Conservation (phyloP, 2,329 filamentous ascomycete genomes). For the Rutstroemia sp. region DNA sequence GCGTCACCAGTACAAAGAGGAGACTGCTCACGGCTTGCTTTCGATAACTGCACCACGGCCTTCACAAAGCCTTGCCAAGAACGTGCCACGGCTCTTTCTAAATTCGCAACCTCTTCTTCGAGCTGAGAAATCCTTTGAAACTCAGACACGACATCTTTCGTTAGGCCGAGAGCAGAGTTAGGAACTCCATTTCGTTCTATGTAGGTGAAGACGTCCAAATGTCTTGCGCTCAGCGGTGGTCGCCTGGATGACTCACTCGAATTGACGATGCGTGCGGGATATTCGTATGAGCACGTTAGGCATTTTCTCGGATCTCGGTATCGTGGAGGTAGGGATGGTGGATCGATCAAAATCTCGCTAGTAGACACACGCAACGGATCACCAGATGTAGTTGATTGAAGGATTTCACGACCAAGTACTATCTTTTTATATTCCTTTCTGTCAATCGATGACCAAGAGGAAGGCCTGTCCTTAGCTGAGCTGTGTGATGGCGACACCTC, state of each 20-base stretch:
- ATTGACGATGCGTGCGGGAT: neutral
- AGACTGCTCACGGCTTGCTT: too few species aligned
- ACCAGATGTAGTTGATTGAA: neutral
- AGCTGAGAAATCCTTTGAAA: neutral
- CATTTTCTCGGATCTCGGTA: neutral
- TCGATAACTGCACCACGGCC: too few species aligned
- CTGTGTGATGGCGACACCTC: neutral
- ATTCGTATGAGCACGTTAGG: neutral
- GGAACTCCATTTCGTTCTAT: neutral
- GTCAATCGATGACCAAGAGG: too few species aligned
- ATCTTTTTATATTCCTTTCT: too few species aligned
- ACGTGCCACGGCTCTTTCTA: too few species aligned
- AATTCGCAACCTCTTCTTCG: neutral
- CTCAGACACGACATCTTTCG: neutral
- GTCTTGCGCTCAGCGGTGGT: neutral
- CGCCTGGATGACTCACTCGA: neutral
- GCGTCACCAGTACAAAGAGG: neutral
- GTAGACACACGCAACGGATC: neutral
- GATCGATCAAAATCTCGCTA: neutral
- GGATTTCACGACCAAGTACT: neutral
- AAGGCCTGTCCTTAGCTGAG: too few species aligned
- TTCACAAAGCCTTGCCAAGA: too few species aligned
- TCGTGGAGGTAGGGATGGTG: neutral
- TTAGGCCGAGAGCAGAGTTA: conserved; percentile 2
- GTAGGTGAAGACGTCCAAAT: conserved; percentile 8